phyloP scores from a whole-genome alignment of 1,284 basidiomycete species.

The Stygiomarasmius scandens region DNA sequence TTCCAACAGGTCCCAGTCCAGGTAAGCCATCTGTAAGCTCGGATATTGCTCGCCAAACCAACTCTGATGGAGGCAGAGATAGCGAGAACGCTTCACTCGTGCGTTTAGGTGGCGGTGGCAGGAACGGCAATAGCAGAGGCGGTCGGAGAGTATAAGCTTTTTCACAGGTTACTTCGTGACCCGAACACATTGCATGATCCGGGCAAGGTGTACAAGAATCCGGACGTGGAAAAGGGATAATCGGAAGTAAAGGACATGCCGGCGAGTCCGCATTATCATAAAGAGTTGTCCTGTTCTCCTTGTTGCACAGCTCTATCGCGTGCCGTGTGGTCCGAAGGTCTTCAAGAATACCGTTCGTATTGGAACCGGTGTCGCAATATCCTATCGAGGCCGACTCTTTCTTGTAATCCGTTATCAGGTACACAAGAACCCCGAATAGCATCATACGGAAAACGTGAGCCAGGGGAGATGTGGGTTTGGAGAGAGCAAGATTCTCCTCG shows the following conservation, averaged over 20 bases:
- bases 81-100: constrained; percentile 40
- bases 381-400: constrained; percentile 73
- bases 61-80: constrained; percentile 43
- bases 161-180: constrained; percentile 68
- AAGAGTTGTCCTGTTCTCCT: constrained; percentile 51
- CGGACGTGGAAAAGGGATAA: constrained; percentile 64
- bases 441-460: constrained; percentile 40
- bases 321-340: constrained; percentile 44
- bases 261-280: constrained; percentile 36
- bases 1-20: constrained; percentile 74
- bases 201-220: constrained; percentile 86
- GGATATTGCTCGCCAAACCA: constrained; percentile 49
- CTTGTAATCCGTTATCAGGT: constrained; percentile 59
- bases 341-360: constrained; percentile 66
- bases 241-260: constrained; percentile 53
- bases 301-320: constrained; percentile 62
- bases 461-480: constrained; percentile 18
- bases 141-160: constrained; percentile 74
- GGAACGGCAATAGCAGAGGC: constrained; percentile 59
- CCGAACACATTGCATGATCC: constrained; percentile 75
- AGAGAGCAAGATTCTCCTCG: constrained; percentile 15
- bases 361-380: constrained; percentile 75
- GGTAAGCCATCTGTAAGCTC: constrained; percentile 72
- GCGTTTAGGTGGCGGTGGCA: constrained; percentile 43
- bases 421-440: constrained; percentile 31